A percentile compares a stretch with the other conserved stretches of the same genome.
Conservation (phyloP, 140 eudicot genomes). For the Stevia rebaudiana region DNA sequence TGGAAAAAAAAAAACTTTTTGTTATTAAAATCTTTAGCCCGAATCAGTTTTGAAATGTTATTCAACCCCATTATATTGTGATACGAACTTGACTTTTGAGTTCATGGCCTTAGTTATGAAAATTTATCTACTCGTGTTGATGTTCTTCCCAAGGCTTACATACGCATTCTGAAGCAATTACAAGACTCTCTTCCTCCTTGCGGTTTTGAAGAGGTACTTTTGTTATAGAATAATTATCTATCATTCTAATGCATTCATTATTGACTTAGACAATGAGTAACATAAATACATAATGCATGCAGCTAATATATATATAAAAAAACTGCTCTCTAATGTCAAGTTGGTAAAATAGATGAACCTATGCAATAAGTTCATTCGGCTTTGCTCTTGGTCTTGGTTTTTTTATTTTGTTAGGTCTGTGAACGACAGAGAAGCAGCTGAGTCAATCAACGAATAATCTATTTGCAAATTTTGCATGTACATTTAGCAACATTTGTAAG, state of each 20-base stretch:
- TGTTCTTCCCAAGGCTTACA: conserved; percentile 92
- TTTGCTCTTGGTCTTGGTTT: not conserved
- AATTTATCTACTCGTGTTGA: conserved; percentile 85
- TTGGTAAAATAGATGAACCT: not conserved
- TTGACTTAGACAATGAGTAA: no score
- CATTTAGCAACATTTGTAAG: conserved; percentile 24
- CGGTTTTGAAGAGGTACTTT: conserved; percentile 61
- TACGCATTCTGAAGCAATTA: conserved; percentile 62
- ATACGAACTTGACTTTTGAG: no score
- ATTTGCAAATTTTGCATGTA: not conserved
- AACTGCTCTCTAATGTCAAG: no score
- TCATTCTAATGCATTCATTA: not conserved
- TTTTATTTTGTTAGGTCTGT: not conserved
- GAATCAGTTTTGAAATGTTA: no score
- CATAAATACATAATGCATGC: no score
- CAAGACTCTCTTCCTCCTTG: conserved; percentile 99
- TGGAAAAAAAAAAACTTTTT: no score
- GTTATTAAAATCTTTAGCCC: no score
- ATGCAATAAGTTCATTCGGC: not conserved
- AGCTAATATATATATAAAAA: no score
- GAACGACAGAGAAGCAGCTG: conserved; percentile 1
- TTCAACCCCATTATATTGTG: no score
- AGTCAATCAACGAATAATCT: conserved; percentile 4
- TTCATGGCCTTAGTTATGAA: no score
- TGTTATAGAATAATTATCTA: not conserved